A percentile compares a stretch with the other conserved stretches of the same genome.
Conservation (phyloP, 495 filamentous ascomycete genomes). For the Penicillium paradoxum region DNA sequence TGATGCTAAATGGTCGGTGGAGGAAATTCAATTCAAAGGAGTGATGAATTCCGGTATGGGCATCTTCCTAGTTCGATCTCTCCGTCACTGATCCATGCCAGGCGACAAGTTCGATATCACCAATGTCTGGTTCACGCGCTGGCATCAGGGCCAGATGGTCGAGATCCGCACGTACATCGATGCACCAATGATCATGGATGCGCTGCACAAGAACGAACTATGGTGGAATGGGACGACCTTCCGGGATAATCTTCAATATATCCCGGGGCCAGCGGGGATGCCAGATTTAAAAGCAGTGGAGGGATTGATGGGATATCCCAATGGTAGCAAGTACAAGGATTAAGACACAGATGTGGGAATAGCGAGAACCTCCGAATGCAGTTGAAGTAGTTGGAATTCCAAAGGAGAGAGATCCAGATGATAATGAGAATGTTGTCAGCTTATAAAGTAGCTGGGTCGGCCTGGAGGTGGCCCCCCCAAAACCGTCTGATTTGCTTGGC, state of each 20-base stretch:
- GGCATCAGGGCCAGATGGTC: slow-evolving; percentile 32
- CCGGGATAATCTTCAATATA: slow-evolving; percentile 29
- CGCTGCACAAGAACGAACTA: slow-evolving; percentile 32
- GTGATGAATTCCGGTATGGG: slow-evolving; percentile 32
- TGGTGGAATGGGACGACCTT: slow-evolving; percentile 34
- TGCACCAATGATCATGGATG: slow-evolving; percentile 25
- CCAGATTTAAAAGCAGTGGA: slow-evolving; percentile 30
- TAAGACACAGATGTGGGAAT: neutral
- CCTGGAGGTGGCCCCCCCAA: no score
- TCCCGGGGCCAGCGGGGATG: slow-evolving; percentile 37
- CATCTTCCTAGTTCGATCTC: neutral
- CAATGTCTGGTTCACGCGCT: slow-evolving; percentile 38
- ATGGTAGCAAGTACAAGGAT: slow-evolving; percentile 27
- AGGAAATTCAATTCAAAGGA: slow-evolving; percentile 33
- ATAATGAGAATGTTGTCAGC: no score
- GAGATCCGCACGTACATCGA: slow-evolving; percentile 37
- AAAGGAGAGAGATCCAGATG: no score
- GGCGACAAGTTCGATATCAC: slow-evolving; percentile 31
- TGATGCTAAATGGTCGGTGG: slow-evolving; percentile 31
- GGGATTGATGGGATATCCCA: slow-evolving; percentile 25
- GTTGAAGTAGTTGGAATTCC: neutral
- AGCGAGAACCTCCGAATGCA: neutral
- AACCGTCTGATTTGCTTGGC: slow-evolving; percentile 8
- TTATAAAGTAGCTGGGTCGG: no score
- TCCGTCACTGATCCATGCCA: slow-evolving; percentile 5